Conservation (phyloP, 176 grass and related monocot genomes). For the barley (Hordeum vulgare) region DNA sequence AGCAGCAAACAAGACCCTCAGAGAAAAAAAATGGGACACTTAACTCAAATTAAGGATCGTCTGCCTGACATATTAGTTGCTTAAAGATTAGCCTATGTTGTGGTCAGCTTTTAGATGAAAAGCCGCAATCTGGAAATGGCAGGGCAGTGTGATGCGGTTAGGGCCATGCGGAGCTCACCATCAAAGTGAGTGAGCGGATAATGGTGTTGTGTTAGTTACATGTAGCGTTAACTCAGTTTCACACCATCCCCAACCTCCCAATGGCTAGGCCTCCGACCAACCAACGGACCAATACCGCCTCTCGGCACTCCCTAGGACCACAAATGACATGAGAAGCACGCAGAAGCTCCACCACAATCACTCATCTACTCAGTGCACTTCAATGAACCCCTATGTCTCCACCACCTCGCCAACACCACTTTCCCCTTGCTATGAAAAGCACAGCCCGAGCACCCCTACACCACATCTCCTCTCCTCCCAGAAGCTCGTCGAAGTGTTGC, state of each 20-base stretch:
- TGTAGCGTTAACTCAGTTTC: not conserved
- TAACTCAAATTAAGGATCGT: not conserved
- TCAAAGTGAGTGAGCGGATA: slow-evolving; percentile 1
- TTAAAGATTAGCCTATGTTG: not conserved
- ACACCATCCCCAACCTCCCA: not conserved
- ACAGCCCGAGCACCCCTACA: no score
- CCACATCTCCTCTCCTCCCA: no score
- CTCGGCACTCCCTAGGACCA: no score
- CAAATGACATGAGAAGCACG: no score
- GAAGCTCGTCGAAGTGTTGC: no score
- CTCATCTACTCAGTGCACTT: no score
- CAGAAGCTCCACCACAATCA: no score
- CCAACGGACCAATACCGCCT: no score
- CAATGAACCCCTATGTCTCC: no score
- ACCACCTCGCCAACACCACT: no score
- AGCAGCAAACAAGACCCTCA: not conserved
- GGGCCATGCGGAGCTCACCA: not conserved
- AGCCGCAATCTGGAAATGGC: not conserved
- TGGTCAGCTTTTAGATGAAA: not conserved
- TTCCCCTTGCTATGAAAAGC: no score
- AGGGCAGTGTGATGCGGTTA: not conserved
- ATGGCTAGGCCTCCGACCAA: no score
- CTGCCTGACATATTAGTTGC: not conserved
- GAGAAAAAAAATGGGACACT: not conserved
- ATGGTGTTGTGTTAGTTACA: not conserved